Base-by-base conservation (phyloP, 805 yeast genomes). In the Teunomyces barrocoloradensis region DNA sequence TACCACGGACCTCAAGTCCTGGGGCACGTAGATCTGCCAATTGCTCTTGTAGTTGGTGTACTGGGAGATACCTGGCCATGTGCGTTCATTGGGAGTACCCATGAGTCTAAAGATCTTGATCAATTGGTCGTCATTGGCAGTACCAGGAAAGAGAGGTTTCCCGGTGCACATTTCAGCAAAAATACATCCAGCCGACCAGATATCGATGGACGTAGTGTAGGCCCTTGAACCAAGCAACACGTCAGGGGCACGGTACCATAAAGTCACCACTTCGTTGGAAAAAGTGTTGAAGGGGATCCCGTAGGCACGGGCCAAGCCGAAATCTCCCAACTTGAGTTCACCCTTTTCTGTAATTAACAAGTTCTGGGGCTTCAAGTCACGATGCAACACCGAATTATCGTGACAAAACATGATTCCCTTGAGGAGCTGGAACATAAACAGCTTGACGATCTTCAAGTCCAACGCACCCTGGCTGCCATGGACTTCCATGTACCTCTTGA, bases 91-190 rank as follows among this genome's bases (percentile, higher is more conserved):
- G 35, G 99, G 99, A 2, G 99, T 94, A 18, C 99, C 99, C 87
- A 94, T 83, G 21, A 91, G 75, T 63, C 95, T 82, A 73, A 94
- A 94, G 44, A 94, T 94, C 63, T 89, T 88, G 66, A 85, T 80
- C 57, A 94, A 77, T 68, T 94, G 98, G 69, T 94, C 99, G 47
- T 94, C 97, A 66, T 92, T 95, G 35, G 96, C 89, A 10, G 92
- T 84, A 28, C 99, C 99, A 17, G 98, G 96, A 68, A 94, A 94
- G 44, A 94, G 73, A 1, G 99, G 98, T 60, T 92, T 85, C 28
- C 99, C 96, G n/a, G 96, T 88, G 61, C 94, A 86, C 98, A 94
- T 92, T 63, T 94, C 99, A 2, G 97, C 98, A 65, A 94, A 80
- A 46, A 94, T 94, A 69, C 99, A 94, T 12, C 99, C 99, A 12